Evolutionary conservation across 2,329 filamentous ascomycete species (phyloP), one percentile per base, ranked within the genome.

Genomic region (Penicillium sp.): DNA sequence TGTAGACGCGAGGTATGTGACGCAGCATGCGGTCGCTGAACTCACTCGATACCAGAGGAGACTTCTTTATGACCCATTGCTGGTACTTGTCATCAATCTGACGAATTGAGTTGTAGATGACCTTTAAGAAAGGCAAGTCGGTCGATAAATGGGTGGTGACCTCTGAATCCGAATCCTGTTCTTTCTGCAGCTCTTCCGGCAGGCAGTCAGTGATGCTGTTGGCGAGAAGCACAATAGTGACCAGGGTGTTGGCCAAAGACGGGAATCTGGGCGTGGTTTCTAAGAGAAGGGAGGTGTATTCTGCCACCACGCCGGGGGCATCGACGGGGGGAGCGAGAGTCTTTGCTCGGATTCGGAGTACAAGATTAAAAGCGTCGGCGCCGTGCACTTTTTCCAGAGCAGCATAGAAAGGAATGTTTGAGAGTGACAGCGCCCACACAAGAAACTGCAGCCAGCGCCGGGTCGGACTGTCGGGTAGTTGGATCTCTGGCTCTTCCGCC

Each of bases 31-130:
- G 54, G 4, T 68, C 64, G 45, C 68, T 73, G 27, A 64, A 62
- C n/a, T 76, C 73, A 42, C 68, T 69, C 3, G 70, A 70, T 9
- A 74, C 49, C 68, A 72, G 73, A 6, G 69, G 55, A 1, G 66
- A 67, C 43, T 75, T 75, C 46, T 74, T 75, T 6, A 62, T 60
- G 18, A 75, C 67, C 45, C 67, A 66, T 28, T 59, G 55, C 48
- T 74, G 71, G 43, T 72, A 72, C 20, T 59, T 59, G 13, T 61
- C 53, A 50, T 74, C 70, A 8, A 71, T 58, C 24, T 58, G 58
- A 24, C 62, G 64, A 18, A 69, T 48, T 27, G 67, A 57, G 8
- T 55, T 51, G 50, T 70, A 71, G 4, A 62, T 57, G 4, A 54
- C 38, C 18, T 60, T 58, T 20, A 66, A 46, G 2, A 50, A 51